Conservation (phyloP, 1,139 yeast species). For the Sugiyamaella neomexicana region DNA sequence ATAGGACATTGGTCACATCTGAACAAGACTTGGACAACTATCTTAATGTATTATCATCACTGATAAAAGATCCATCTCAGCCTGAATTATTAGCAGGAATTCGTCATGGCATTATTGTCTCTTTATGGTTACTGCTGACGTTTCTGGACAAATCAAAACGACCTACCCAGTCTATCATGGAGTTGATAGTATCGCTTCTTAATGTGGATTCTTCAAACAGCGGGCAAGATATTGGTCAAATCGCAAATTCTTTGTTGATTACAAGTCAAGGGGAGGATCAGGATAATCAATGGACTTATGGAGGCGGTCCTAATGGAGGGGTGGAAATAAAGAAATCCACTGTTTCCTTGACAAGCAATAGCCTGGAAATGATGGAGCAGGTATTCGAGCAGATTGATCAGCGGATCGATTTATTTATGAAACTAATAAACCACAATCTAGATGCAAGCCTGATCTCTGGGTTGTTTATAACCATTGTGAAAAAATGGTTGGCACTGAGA, state of each 20-base stretch:
- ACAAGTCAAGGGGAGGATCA: constrained; percentile 39
- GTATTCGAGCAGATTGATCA: constrained; percentile 52
- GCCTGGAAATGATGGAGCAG: constrained; percentile 23
- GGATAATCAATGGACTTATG: constrained; percentile 50
- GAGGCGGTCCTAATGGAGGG: constrained; percentile 54
- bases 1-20: constrained; percentile 5
- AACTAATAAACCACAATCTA: constrained; percentile 48
- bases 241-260: constrained; percentile 50
- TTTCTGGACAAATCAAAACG: constrained; percentile 48
- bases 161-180: constrained; percentile 39
- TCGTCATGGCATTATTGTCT: constrained; percentile 10
- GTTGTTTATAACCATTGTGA: constrained; percentile 55
- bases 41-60: constrained; percentile 63
- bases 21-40: constrained; percentile 59
- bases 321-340: constrained; percentile 47
- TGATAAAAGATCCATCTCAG: constrained; percentile 52
- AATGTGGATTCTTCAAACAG: constrained; percentile 1
- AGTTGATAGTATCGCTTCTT: constrained; percentile 23
- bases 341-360: constrained; percentile 2
- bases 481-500: constrained; percentile 56
- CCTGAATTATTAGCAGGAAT: constrained; percentile 20
- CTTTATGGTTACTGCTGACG: constrained; percentile 62
- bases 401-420: constrained; percentile 50
- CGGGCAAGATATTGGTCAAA: constrained; percentile 29
- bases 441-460: constrained; percentile 51